Evolutionary conservation across 306 rosid species (phyloP).

Genomic region (Citrullus amarus): DNA sequence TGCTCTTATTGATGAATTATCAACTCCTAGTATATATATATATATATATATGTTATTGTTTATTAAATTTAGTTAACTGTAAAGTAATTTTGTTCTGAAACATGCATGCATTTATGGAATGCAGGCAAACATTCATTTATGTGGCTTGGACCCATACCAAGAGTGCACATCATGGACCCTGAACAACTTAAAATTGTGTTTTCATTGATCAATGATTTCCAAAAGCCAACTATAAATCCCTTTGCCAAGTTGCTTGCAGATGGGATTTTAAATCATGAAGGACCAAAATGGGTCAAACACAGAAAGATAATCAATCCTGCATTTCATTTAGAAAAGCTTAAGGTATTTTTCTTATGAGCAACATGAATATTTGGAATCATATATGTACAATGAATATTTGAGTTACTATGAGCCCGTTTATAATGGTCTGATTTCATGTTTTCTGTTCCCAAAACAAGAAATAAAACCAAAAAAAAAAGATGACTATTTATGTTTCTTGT

Average conservation of each 20-base stretch:
- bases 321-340: not conserved
- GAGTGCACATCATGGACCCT: not conserved
- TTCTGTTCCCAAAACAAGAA: too few relatives aligned
- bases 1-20: too few relatives aligned
- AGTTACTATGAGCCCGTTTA: too few relatives aligned
- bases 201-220: not conserved
- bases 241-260: not conserved
- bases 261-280: not conserved
- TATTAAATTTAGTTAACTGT: too few relatives aligned
- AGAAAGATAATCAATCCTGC: not conserved
- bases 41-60: too few relatives aligned
- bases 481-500: too few relatives aligned
- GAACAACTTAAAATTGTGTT: not conserved
- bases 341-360: not conserved
- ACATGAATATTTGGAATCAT: too few relatives aligned
- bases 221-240: not conserved
- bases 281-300: not conserved
- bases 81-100: too few relatives aligned
- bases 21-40: too few relatives aligned
- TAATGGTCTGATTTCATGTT: too few relatives aligned
- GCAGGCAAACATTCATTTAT: not conserved
- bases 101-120: not conserved
- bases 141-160: not conserved
- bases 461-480: too few relatives aligned
- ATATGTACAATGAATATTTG: too few relatives aligned